phyloP scores from a whole-genome alignment of 2,329 filamentous ascomycete genomes.

The Diaporthe velutina region DNA sequence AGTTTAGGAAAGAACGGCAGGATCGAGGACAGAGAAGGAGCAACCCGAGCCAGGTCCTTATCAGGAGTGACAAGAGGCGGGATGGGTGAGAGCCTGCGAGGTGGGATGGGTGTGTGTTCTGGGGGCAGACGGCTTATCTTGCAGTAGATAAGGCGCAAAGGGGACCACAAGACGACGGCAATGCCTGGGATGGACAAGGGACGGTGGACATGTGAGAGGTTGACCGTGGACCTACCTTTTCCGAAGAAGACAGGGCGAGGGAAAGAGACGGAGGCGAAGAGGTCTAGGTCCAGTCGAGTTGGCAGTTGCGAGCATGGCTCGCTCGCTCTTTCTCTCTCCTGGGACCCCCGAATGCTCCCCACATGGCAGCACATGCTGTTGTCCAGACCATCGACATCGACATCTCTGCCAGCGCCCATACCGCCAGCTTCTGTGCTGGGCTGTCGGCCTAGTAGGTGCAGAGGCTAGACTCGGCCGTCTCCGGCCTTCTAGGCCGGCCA shows the following conservation, averaged over 20 bases:
- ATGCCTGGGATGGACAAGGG: background rate
- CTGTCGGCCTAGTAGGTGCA: background rate
- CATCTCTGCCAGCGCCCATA: conserved; percentile 13
- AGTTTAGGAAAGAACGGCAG: conserved; percentile 25
- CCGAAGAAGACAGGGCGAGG: background rate
- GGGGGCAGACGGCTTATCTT: conserved; percentile 23
- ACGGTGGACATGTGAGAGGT: background rate
- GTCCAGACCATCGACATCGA: background rate
- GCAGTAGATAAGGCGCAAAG: conserved; percentile 22
- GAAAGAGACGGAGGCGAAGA: background rate
- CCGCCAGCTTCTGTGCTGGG: conserved; percentile 1
- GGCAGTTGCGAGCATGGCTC: background rate
- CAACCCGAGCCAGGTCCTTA: background rate
- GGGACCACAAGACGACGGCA: conserved; percentile 8
- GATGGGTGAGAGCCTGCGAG: background rate
- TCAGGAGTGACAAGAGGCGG: background rate
- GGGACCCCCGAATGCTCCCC: background rate
- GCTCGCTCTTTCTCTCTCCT: background rate
- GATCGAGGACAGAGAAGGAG: background rate
- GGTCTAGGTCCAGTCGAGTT: background rate
- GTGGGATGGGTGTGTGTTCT: conserved; percentile 17
- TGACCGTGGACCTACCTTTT: background rate
- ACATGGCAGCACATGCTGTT: conserved; percentile 20
- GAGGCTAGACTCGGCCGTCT: conserved; percentile 7
- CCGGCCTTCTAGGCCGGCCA: conserved; percentile 3